Evolutionary conservation across 768 basidiomycete genomes (phyloP), one percentile per base, ranked within the genome.

Genomic region (Boletus tylopilopsis): DNA sequence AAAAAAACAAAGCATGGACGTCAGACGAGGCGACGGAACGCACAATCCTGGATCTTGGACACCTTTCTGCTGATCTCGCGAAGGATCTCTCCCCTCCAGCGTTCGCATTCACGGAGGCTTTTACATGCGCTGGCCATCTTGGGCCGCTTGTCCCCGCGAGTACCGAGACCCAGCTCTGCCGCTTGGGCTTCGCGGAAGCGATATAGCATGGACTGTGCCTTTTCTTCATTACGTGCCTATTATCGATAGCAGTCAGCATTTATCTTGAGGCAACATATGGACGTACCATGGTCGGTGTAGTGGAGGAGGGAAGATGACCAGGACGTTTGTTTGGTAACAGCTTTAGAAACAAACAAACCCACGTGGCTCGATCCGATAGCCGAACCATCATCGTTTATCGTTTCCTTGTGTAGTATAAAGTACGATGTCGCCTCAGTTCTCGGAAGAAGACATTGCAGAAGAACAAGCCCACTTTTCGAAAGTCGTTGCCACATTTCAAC

Each of bases 101-200:
- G 76, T 68, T 99, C 95, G 60, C 92, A 94, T 41, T 97, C 94
- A 32, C 91, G 75, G 59, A 98, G 66, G 61, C 87, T 94, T 69
- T 94, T 94, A 66, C 93, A 94, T 12, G 84, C 79, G 56, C 86
- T 87, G 11, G 95, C 94, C 87, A 97, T 90, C 46, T 88, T 79
- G 37, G 94, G 95, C 33, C 94, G 76, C n/a, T 84, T 81, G 68
- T 94, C 94, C 10, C 72, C 76, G 39, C 90, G 81, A 15, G 88
- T 86, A 29, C 88, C 87, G 21, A 99, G 80, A 32, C 95, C 94
- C 59, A 98, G 85, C 74, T 97, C 94, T 29, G 89, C 88, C 0
- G 92, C 94, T 65, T 99, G 95, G 38, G 91, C 90, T 72, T 98
- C 94, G 47, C 95, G 87, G 72, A 99, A 97, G 50, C 93, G 90